Conservation (phyloP, 441 rosid genomes). For the Geranium incanum region DNA sequence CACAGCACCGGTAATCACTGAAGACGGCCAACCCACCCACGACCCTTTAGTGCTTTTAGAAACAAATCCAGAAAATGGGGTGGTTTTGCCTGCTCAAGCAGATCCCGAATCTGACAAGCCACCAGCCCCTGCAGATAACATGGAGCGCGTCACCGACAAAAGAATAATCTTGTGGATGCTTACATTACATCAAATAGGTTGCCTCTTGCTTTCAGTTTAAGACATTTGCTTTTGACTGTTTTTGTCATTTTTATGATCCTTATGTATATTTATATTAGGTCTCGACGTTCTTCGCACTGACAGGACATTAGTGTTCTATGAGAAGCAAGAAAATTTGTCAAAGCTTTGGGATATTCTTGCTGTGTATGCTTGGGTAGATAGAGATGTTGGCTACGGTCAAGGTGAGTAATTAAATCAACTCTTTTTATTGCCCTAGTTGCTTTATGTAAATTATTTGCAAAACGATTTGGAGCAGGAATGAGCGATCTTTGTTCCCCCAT, state of each 20-base stretch:
- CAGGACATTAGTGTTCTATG: constrained; percentile 76
- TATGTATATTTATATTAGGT: constrained; percentile 38
- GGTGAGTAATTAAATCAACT: constrained; percentile 33
- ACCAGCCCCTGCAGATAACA: background rate
- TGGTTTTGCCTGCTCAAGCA: constrained; percentile 20
- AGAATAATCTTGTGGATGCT: constrained; percentile 80
- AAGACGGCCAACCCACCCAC: constrained; percentile 63
- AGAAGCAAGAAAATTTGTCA: constrained; percentile 76
- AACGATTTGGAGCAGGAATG: constrained; percentile 53
- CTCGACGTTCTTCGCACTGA: constrained; percentile 91
- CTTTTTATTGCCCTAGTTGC: background rate
- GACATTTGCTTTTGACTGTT: background rate
- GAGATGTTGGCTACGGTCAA: constrained; percentile 89
- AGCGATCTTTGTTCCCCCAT: constrained; percentile 97
- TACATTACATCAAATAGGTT: constrained; percentile 90
- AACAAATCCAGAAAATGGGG: constrained; percentile 38
- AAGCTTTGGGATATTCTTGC: constrained; percentile 92
- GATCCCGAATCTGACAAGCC: background rate
- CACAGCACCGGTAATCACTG: constrained; percentile 83
- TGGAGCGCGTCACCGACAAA: constrained; percentile 31
- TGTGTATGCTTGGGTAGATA: constrained; percentile 89
- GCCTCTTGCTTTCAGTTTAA: constrained; percentile 3
- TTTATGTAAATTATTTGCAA: background rate
- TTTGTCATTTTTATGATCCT: background rate
- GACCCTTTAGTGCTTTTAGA: constrained; percentile 72